Base-by-base conservation (phyloP, 2,329 filamentous ascomycete genomes). In the Dactylellina sp. region DNA sequence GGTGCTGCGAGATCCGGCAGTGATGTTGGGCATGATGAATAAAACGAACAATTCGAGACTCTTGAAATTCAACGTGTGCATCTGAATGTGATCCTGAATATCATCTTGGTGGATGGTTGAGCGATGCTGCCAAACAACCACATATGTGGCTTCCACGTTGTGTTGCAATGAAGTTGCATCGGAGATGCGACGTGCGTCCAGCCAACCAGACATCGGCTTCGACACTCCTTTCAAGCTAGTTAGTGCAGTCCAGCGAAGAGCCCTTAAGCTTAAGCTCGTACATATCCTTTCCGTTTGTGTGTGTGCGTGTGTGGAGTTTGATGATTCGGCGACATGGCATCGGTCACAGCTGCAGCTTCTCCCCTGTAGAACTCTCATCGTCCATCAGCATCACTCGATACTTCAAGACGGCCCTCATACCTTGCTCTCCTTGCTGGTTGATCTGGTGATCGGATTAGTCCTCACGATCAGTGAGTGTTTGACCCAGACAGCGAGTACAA, bases 391-490 rank as follows among this genome's bases (percentile, higher is more conserved):
- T 40, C 37, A 40, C 37, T 40, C 14, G 37, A 40, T 40, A 16
- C 37, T 7, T 40, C 37, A 14, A 40, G 14, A 16, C 37, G 14
- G 12, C 37, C 3, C 35, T 40, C 16, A 35, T 16, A 20, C 12
- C 52, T 7, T 14, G 35, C 35, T n/a, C 16, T 46, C 55, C 35
- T 24, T 16, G 39, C 16, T 24, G 39, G 55, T 59, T 35, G 55
- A 59, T 47, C 55, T 59, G 55, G 55, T 59, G 55, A 59, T 59
- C 55, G 16, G 55, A 59, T 40, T 40, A 40, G 37, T 16, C 37
- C n/a, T n/a, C n/a, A n/a, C n/a, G n/a, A n/a, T 46, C 55, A 59
- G 18, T n/a, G 35, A 56, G 2, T 24, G 1, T 18, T 56, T 24
- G 32, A 24, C 16, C 16, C 37, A 11, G 16, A 22, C 47, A 32